Evolutionary conservation across 371 early-diverging fungal genomes (phyloP), one percentile per base, ranked within the genome.

Genomic region (Mucor circinelloides): DNA sequence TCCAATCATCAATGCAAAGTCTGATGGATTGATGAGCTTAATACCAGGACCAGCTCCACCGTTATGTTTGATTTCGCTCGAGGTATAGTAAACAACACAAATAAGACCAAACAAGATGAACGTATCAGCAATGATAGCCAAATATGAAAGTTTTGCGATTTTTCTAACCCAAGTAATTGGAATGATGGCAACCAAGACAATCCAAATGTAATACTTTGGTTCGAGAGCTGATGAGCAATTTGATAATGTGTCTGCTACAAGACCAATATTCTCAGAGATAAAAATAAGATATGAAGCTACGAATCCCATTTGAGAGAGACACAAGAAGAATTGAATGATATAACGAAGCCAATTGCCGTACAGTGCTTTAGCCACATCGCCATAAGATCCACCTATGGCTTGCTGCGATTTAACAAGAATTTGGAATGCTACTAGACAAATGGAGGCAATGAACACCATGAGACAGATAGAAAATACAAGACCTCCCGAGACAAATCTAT

Each of bases 251-350:
- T 87, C 85, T 32, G 89, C 75, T 12, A 93, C 78, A 38, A 89
- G 85, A 38, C 88, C 85, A 63, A 91, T 79, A 76, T 93, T 95
- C 71, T 91, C 90, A 2, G 93, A 91, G 15, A 95, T 89, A 69
- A 94, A 95, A 34, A 95, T 92, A 34, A 90, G 79, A 69, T 95
- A 95, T 13, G 94, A 93, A 28, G 91, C 85, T 44, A 90, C 89
- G 64, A 93, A 94, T 6, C 95, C 95, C 63, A 90, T 85, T 77
- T 91, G 95, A 28, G 91, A 88, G 23, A 95, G 40, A 58, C 90
- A 89, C 58, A 95, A 86, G 15, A 90, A 91, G 23, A 73, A 77
- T 8, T 89, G 77, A 30, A 94, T 89, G 1, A 89, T 58, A 58
- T 84, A 77, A 52, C 89, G 80, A 70, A 93, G 74, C 70, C 79